Evolutionary conservation across 768 basidiomycete species (phyloP).

Genomic region (Trametes gibbosa): DNA sequence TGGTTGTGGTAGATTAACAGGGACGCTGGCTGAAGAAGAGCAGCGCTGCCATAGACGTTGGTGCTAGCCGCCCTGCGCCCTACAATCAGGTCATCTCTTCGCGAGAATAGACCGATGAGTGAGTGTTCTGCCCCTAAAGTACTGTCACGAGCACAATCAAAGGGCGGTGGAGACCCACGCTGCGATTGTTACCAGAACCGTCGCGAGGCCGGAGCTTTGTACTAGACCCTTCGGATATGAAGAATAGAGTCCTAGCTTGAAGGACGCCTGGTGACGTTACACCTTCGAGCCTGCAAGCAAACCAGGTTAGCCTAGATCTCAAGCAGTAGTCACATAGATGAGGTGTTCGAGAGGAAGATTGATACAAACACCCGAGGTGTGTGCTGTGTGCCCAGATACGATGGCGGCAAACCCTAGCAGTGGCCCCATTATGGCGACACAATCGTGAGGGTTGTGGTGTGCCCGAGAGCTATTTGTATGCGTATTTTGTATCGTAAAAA

Average conservation of each 20-base stretch:
- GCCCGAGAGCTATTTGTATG: no score
- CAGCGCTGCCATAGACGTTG: not conserved
- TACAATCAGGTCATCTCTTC: not conserved
- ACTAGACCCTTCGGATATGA: not conserved
- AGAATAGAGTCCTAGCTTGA: not conserved
- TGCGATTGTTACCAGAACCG: not conserved
- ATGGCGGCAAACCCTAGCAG: no score
- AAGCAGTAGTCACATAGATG: not conserved
- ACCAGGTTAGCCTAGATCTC: not conserved
- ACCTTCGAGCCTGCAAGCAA: not conserved
- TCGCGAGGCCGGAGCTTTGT: not conserved
- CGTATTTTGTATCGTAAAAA: no score
- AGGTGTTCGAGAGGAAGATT: not conserved
- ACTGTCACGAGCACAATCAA: not conserved
- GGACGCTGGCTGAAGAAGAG: not conserved
- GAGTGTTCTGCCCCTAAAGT: not conserved
- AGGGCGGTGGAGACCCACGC: not conserved
- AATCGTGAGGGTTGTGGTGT: no score
- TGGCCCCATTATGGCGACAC: no score
- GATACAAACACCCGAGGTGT: no score
- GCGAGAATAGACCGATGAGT: not conserved
- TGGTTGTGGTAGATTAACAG: not conserved
- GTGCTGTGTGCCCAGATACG: no score
- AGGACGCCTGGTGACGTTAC: not conserved
- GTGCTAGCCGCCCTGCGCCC: constrained; percentile 11